Base-by-base conservation (phyloP, 129 eudicot species). In the Arctium lappa region DNA sequence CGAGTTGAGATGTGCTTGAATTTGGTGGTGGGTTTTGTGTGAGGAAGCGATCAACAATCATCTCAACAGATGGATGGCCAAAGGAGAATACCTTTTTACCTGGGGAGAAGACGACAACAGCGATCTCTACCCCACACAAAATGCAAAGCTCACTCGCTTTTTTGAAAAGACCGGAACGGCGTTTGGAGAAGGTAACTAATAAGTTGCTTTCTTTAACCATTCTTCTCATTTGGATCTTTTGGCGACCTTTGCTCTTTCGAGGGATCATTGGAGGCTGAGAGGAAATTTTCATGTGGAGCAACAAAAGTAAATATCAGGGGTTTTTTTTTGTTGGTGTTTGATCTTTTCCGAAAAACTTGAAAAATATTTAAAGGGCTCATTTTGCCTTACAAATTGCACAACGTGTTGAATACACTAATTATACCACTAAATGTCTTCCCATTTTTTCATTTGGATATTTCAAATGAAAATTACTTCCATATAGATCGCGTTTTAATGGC, bases 131-230 rank as follows among this genome's bases (percentile, higher is more conserved):
- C 31, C 87, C 89, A 13, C 92, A 87, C 30, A 88, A 79, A 71
- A 91, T 91, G 85, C 84, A 80, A 37, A 91, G 89, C 81, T 88
- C 94, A 11, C 94, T 91, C 1, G 89, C 91, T 65, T 91, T 91
- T 46, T 91, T 88, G 78, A 91, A 91, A 56, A 91, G 89, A 56
- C 90, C 88, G 0, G 88, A 74, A 9, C 91, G 89, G 1, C 94
- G 86, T 78, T 91, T 91, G 2, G 94, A 87, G 86, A 91, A 91
- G 4, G 94, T 91, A 34, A 88, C 92, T 44, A 79, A 82, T 30
- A 87, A 86, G 85, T 90, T 85, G 50, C 86, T 88, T 77, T 86
- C 91, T 27, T 88, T 87, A 60, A 78, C 82, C 86, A 90, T 90
- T 77, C 81, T 85, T 5, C 56, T 73, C 90, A 90, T 86, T 60